Conservation (phyloP, 2,329 filamentous ascomycete species). For the Cladosporium sp. region DNA sequence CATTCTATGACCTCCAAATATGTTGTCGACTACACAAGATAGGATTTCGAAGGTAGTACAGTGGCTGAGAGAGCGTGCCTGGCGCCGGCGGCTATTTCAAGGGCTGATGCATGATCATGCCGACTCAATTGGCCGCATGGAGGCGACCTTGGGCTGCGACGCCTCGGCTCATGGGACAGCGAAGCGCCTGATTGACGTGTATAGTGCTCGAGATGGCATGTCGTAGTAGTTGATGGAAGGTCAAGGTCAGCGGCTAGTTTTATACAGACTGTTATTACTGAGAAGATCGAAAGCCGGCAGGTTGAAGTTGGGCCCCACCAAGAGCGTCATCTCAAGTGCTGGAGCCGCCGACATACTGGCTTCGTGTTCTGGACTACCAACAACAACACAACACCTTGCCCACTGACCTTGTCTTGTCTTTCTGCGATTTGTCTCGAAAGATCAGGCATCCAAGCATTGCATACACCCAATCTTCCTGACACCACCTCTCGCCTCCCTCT, state of each 20-base stretch:
- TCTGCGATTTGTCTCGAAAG: neutral
- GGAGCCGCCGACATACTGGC: neutral
- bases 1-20: no score
- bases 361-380: neutral
- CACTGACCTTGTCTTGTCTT: neutral
- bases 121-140: slow-evolving; percentile 15
- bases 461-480: neutral
- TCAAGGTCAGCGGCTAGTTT: neutral
- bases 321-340: slow-evolving; percentile 11
- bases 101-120: neutral
- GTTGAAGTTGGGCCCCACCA: neutral
- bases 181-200: slow-evolving; percentile 13
- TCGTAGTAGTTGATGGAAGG: neutral
- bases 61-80: neutral
- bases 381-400: neutral
- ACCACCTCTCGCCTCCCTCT: neutral
- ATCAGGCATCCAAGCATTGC: neutral
- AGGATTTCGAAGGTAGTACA: no score
- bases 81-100: neutral
- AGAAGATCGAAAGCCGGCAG: neutral
- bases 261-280: neutral
- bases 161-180: neutral
- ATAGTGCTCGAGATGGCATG: neutral
- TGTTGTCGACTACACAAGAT: no score
- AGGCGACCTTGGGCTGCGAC: neutral